These are phyloP conservation scores for Hemisphaericaspora xylofermentans DNA, from an alignment of 1,139 yeast species.

Conservation along the genomic window DNA sequence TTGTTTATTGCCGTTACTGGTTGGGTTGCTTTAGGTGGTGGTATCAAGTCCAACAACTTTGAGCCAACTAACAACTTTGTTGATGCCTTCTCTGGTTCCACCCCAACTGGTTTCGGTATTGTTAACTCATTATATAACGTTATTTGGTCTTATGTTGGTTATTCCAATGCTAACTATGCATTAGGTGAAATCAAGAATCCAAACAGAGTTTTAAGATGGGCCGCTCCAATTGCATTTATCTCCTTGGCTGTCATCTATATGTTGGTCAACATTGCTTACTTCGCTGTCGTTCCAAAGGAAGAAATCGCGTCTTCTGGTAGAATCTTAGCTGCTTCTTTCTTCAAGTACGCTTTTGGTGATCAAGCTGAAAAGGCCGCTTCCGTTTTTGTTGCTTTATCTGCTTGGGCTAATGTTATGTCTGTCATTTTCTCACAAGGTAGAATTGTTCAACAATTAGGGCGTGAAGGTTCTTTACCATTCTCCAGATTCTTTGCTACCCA, in stretches of 20 bases:
- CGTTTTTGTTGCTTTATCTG: conserved; percentile 49
- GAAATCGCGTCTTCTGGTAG: conserved; percentile 44
- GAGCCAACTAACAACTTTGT: conserved; percentile 57
- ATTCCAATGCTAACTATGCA: conserved; percentile 79
- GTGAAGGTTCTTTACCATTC: conserved; percentile 50
- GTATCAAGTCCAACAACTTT: conserved; percentile 50
- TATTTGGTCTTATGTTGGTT: conserved; percentile 77
- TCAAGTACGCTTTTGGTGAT: conserved; percentile 45
- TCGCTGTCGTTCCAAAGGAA: conserved; percentile 56
- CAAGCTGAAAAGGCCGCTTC: conserved; percentile 49
- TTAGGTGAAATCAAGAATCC: conserved; percentile 71
- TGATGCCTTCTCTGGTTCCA: conserved; percentile 57
- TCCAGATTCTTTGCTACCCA: conserved; percentile 45
- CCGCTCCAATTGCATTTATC: conserved; percentile 51
- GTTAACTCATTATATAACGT: conserved; percentile 78
- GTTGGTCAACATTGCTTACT: conserved; percentile 56
- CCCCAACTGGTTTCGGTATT: conserved; percentile 72
- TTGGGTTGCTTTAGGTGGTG: conserved; percentile 79
- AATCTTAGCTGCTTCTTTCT: conserved; percentile 48
- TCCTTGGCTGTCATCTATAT: conserved; percentile 69
- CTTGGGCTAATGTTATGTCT: conserved; percentile 49
- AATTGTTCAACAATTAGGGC: conserved; percentile 48
- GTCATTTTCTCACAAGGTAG: conserved; percentile 53
- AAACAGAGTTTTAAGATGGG: conserved; percentile 38
- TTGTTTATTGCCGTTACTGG: conserved; percentile 71